Conservation (phyloP, 352 stramenopile genomes). For the Phytophthora boehmeriae region DNA sequence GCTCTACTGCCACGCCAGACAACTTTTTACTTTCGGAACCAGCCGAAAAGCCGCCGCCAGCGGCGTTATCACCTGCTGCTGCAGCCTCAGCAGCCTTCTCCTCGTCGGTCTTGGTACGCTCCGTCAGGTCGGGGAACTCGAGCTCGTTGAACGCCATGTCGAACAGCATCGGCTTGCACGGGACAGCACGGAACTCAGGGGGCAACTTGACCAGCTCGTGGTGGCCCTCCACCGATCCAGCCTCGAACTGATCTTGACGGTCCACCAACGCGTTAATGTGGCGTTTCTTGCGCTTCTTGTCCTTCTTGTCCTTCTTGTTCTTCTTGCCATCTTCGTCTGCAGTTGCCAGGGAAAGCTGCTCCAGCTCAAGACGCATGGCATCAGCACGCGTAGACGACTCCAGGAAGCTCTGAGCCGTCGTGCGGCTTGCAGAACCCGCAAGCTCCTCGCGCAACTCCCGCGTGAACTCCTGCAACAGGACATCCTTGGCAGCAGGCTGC, state of each 20-base stretch:
- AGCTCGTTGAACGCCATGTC: slow-evolving; percentile 86
- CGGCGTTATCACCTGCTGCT: slow-evolving; percentile 32
- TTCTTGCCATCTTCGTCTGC: slow-evolving; percentile 63
- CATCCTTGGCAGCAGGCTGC: slow-evolving; percentile 67
- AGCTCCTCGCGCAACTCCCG: slow-evolving; percentile 67
- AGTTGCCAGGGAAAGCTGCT: slow-evolving; percentile 53
- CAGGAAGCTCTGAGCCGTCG: slow-evolving; percentile 75
- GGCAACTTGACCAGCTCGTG: slow-evolving; percentile 73
- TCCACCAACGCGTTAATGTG: slow-evolving; percentile 37
- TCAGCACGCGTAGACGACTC: slow-evolving; percentile 61
- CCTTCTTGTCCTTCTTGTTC: slow-evolving; percentile 46
- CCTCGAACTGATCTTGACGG: slow-evolving; percentile 47
- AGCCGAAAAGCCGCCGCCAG: slow-evolving; percentile 68
- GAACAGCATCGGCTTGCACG: slow-evolving; percentile 84
- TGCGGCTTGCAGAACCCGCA: slow-evolving; percentile 65
- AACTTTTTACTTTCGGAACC: slow-evolving; percentile 76
- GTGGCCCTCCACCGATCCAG: slow-evolving; percentile 45
- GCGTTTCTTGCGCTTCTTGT: slow-evolving; percentile 48
- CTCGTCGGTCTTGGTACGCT: slow-evolving; percentile 78
- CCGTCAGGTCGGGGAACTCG: slow-evolving; percentile 76
- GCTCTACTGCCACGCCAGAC: slow-evolving; percentile 3
- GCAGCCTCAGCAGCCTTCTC: slow-evolving; percentile 66
- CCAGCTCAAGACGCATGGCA: slow-evolving; percentile 65
- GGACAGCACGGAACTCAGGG: slow-evolving; percentile 64
- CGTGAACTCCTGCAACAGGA: slow-evolving; percentile 66